Evolutionary conservation across 192 early-diverging fungal species (phyloP).

Genomic region (Entophlyctis luteolus): DNA sequence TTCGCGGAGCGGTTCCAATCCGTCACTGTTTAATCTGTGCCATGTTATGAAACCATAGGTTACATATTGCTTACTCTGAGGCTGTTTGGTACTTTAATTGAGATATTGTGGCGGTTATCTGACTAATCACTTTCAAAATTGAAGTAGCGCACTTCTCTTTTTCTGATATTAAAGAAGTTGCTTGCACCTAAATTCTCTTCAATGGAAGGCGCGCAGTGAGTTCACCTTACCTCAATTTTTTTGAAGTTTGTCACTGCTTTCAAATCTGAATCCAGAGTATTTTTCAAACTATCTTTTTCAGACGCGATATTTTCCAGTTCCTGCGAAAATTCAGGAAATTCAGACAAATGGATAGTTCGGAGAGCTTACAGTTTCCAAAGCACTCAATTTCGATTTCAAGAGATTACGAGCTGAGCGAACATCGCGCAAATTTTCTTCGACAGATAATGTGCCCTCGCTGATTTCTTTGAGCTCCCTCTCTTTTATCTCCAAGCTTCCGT

Average conservation of each 20-base stretch:
- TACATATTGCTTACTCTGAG: slow-evolving; percentile 36
- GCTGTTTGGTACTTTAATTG: slow-evolving; percentile 31
- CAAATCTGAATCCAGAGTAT: slow-evolving; percentile 62
- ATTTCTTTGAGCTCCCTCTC: slow-evolving; percentile 64
- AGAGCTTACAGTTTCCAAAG: slow-evolving; percentile 30
- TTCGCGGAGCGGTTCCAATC: slow-evolving; percentile 39
- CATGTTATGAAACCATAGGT: not conserved
- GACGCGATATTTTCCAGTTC: slow-evolving; percentile 64
- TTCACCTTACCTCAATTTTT: not conserved
- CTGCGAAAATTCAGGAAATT: slow-evolving; percentile 27
- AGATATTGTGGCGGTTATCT: slow-evolving; percentile 24
- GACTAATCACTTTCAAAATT: not conserved
- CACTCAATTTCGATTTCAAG: too few species aligned
- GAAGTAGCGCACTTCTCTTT: slow-evolving; percentile 16
- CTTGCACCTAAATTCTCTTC: not conserved
- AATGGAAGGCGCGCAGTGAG: too few species aligned
- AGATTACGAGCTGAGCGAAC: too few species aligned
- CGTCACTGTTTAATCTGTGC: slow-evolving; percentile 43
- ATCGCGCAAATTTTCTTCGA: too few species aligned
- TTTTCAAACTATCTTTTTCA: slow-evolving; percentile 63
- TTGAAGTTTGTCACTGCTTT: slow-evolving; percentile 41
- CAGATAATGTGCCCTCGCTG: slow-evolving; percentile 62
- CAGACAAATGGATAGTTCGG: slow-evolving; percentile 5
- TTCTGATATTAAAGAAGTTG: slow-evolving; percentile 8
- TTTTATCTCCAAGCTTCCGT: slow-evolving; percentile 57